Conservation (phyloP, 2,329 filamentous ascomycete species). For the Beauveria sp. region DNA sequence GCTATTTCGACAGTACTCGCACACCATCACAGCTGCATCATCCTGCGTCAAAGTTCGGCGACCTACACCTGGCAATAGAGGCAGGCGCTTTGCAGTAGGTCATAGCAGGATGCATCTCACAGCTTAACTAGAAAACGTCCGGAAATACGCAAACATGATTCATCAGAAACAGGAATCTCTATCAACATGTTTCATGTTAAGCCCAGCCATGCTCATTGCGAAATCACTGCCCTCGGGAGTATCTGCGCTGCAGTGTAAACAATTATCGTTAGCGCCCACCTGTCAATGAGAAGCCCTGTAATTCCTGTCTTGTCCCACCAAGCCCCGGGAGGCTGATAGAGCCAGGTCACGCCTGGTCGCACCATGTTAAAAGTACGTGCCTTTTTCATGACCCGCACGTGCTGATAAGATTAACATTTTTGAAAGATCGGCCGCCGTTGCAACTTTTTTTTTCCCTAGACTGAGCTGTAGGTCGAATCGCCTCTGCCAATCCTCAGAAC, state of each 20-base stretch:
- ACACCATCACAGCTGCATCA: not conserved
- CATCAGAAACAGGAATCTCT: not conserved
- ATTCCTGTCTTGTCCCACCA: not conserved
- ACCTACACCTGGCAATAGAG: not conserved
- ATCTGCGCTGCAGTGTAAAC: not conserved
- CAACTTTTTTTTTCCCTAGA: not conserved
- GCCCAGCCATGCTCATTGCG: not conserved
- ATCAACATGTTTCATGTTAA: too few relatives aligned
- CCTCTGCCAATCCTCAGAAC: slow-evolving; percentile 1
- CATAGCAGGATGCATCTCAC: not conserved
- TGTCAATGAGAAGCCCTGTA: not conserved
- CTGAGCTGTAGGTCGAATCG: slow-evolving; percentile 8
- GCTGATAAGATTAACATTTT: slow-evolving; percentile 11
- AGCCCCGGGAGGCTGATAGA: not conserved
- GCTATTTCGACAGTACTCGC: not conserved
- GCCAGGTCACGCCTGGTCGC: not conserved
- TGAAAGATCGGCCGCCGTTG: not conserved
- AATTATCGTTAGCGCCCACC: too few relatives aligned
- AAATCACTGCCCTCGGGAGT: not conserved
- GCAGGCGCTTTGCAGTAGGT: not conserved
- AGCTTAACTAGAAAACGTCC: not conserved
- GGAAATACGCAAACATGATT: not conserved
- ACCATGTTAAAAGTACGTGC: not conserved
- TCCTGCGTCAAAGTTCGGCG: not conserved
- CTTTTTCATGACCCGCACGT: slow-evolving; percentile 46